phyloP scores from a whole-genome alignment of 2,329 filamentous ascomycete genomes.

The Pezicula rhizophila region DNA sequence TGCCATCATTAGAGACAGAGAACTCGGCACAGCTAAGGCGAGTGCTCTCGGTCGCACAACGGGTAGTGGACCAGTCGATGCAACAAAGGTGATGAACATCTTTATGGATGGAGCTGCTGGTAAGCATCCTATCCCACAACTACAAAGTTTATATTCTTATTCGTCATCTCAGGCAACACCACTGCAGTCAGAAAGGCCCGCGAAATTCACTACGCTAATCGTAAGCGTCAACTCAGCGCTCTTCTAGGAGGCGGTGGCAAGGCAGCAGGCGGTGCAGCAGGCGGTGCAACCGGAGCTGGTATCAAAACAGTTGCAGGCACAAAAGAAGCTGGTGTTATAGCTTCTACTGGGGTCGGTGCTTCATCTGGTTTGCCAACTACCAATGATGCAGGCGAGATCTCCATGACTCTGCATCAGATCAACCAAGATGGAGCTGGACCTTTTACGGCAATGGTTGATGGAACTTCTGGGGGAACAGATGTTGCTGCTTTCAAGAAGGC shows the following conservation, averaged over 20 bases:
- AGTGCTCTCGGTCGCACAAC: slow-evolving; percentile 55
- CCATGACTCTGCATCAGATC: slow-evolving; percentile 58
- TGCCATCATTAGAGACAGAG: slow-evolving; percentile 52
- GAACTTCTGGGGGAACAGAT: slow-evolving; percentile 54
- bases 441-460: slow-evolving; percentile 50
- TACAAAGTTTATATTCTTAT: not conserved
- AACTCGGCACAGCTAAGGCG: slow-evolving; percentile 46
- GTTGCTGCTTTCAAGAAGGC: slow-evolving; percentile 50
- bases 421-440: slow-evolving; percentile 63
- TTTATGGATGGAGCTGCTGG: slow-evolving; percentile 43
- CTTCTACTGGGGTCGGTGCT: slow-evolving; percentile 45
- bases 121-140: not conserved
- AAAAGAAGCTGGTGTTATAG: slow-evolving; percentile 44
- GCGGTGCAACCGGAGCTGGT: slow-evolving; percentile 39
- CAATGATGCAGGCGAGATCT: slow-evolving; percentile 49
- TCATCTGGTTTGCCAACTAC: slow-evolving; percentile 50
- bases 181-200: slow-evolving; percentile 48
- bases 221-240: slow-evolving; percentile 36
- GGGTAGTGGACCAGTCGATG: slow-evolving; percentile 49
- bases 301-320: slow-evolving; percentile 39
- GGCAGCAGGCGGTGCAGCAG: slow-evolving; percentile 31
- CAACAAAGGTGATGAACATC: slow-evolving; percentile 44
- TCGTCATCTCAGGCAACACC: slow-evolving; percentile 22
- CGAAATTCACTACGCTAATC: slow-evolving; percentile 55
- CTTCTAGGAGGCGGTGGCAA: slow-evolving; percentile 28